These are phyloP conservation scores for Lactarius akahatsu DNA, from an alignment of 768 basidiomycete genomes.

Conservation along the genomic window DNA sequence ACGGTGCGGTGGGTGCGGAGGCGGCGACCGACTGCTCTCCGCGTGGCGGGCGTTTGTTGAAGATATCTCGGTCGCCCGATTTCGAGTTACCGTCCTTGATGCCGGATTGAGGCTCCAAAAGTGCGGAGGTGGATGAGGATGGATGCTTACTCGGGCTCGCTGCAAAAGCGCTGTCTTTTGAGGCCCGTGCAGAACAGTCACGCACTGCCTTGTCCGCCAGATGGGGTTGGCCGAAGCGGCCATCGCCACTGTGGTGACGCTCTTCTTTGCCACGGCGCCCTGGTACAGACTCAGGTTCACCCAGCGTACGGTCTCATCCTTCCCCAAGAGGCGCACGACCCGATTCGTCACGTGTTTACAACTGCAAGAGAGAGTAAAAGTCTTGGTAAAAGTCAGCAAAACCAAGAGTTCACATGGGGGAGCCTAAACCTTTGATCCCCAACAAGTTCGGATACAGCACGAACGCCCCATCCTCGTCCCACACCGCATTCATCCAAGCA, in stretches of 20 bases:
- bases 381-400: conserved; percentile 20
- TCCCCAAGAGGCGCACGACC: conserved; percentile 83
- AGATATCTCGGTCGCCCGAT: conserved; percentile 89
- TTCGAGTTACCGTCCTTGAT: conserved; percentile 65
- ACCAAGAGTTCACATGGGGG: not conserved
- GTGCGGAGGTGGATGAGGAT: not conserved
- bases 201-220: conserved; percentile 79
- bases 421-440: conserved; percentile 81
- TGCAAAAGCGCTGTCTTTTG: conserved; percentile 80
- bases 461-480: conserved; percentile 97
- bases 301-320: conserved; percentile 91
- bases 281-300: conserved; percentile 89
- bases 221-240: conserved; percentile 95
- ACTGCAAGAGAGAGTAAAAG: conserved; percentile 52
- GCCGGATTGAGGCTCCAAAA: not conserved
- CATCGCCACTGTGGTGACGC: conserved; percentile 86
- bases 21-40: conserved; percentile 91
- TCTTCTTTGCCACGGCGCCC: conserved; percentile 88
- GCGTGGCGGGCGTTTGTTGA: conserved; percentile 95
- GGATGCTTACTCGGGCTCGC: conserved; percentile 76
- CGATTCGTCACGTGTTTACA: conserved; percentile 93
- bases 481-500: conserved; percentile 86
- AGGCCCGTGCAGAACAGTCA: conserved; percentile 89
- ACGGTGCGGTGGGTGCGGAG: conserved; percentile 49
- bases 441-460: conserved; percentile 90